Evolutionary conservation across 2,329 filamentous ascomycete genomes (phyloP).

Genomic region (Fusarium proliferatum): DNA sequence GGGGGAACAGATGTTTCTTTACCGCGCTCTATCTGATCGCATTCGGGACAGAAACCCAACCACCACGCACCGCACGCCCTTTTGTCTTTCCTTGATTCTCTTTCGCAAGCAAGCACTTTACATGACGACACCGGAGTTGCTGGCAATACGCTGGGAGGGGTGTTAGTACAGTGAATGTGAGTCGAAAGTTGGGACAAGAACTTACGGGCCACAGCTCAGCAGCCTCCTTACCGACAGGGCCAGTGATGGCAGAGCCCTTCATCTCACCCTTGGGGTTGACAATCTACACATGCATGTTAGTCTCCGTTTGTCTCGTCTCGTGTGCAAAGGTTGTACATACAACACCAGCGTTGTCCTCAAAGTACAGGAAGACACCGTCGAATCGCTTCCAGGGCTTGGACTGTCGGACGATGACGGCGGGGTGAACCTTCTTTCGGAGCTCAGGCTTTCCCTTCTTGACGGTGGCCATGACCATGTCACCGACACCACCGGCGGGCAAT

Average conservation of each 20-base stretch:
- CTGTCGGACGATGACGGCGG: slow-evolving; percentile 97
- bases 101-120: slow-evolving; percentile 66
- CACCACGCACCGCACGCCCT: slow-evolving; percentile 38
- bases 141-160: slow-evolving; percentile 86
- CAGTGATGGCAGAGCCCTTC: slow-evolving; percentile 99
- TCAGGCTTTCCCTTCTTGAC: slow-evolving; percentile 99
- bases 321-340: slow-evolving; percentile 65
- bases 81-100: slow-evolving; percentile 45
- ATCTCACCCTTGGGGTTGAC: slow-evolving; percentile 99
- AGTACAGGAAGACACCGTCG: slow-evolving; percentile 99
- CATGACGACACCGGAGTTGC: slow-evolving; percentile 99
- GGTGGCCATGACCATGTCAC: slow-evolving; percentile 99
- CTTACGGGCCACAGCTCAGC: slow-evolving; percentile 98
- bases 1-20: slow-evolving; percentile 37
- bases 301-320: background rate
- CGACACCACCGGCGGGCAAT: slow-evolving; percentile 95
- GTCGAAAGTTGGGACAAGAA: slow-evolving; percentile 40
- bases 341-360: slow-evolving; percentile 99
- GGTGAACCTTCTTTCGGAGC: slow-evolving; percentile 99
- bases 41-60: slow-evolving; percentile 48
- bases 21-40: slow-evolving; percentile 50
- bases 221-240: slow-evolving; percentile 99
- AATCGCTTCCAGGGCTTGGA: slow-evolving; percentile 99
- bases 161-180: slow-evolving; percentile 46
- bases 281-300: slow-evolving; percentile 72